These are phyloP conservation scores for Cryptococcus sp. DNA, from an alignment of 1,284 basidiomycete species.

Conservation along the genomic window DNA sequence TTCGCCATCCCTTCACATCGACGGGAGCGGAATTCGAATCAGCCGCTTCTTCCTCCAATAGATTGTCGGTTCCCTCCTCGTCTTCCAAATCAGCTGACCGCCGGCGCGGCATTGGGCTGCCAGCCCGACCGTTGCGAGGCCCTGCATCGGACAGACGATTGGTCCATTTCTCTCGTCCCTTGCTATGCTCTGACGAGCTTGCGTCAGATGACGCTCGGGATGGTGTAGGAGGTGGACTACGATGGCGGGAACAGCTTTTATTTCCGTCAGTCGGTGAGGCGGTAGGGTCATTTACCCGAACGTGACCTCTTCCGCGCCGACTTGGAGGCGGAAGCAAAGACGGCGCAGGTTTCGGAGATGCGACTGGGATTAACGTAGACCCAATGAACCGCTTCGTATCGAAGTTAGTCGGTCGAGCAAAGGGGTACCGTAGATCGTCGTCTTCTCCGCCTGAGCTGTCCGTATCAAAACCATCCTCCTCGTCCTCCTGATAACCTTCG, in stretches of 20 bases:
- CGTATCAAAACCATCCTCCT: constrained; percentile 37
- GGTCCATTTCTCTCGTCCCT: too few species aligned
- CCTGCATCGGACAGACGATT: constrained; percentile 35
- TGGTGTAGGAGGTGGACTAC: constrained; percentile 38
- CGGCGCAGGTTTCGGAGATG: constrained; percentile 19
- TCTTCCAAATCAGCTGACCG: constrained; percentile 64
- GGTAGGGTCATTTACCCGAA: constrained; percentile 26
- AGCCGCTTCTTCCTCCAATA: constrained; percentile 58
- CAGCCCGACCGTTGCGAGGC: constrained; percentile 39
- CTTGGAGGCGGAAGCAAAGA: constrained; percentile 31
- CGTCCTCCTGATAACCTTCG: constrained; percentile 41
- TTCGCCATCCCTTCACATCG: constrained; percentile 26
- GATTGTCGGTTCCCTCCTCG: constrained; percentile 26
- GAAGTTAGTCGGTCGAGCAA: constrained; percentile 34
- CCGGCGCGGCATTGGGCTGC: constrained; percentile 41
- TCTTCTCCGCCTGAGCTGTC: constrained; percentile 30
- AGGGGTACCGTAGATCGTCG: constrained; percentile 16
- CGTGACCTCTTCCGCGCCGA: constrained; percentile 40
- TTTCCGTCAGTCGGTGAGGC: constrained; percentile 11
- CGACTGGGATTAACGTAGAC: constrained; percentile 6
- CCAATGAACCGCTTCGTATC: constrained; percentile 16
- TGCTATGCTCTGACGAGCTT: too few species aligned
- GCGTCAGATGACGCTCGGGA: constrained; percentile 11
- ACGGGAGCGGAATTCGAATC: constrained; percentile 3
- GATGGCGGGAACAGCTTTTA: constrained; percentile 38